A percentile compares a stretch with the other conserved stretches of the same genome.
These are phyloP conservation scores for Diaporthe ampelina DNA, from an alignment of 2,329 filamentous ascomycete genomes.

Conservation along the genomic window DNA sequence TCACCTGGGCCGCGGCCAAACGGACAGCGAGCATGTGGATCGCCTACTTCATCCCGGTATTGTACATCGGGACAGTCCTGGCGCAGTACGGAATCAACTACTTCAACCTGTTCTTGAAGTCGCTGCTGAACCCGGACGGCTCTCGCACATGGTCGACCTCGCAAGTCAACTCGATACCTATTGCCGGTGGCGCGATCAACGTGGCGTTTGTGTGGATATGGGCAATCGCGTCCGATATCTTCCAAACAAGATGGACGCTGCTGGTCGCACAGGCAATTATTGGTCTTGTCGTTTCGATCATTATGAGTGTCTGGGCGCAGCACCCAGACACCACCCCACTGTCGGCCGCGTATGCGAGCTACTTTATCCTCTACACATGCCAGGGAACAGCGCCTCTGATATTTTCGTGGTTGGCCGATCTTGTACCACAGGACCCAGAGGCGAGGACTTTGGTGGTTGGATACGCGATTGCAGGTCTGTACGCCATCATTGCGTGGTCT, in stretches of 20 bases:
- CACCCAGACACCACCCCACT: conserved; percentile 58
- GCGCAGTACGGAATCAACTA: conserved; percentile 62
- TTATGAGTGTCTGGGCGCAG: conserved; percentile 67
- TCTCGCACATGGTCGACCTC: conserved; percentile 57
- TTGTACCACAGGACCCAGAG: conserved; percentile 61
- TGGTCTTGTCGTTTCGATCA: conserved; percentile 61
- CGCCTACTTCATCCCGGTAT: conserved; percentile 59
- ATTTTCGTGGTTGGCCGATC: conserved; percentile 66
- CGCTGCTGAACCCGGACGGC: conserved; percentile 56
- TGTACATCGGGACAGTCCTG: conserved; percentile 61
- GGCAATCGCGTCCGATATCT: conserved; percentile 64
- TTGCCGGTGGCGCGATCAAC: conserved; percentile 62
- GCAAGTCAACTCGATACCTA: conserved; percentile 63
- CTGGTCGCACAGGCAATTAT: conserved; percentile 63
- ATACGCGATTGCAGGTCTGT: conserved; percentile 63
- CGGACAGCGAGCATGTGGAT: conserved; percentile 60
- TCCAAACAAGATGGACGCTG: conserved; percentile 64
- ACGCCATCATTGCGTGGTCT: conserved; percentile 65
- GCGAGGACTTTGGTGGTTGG: conserved; percentile 63
- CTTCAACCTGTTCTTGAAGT: conserved; percentile 59
- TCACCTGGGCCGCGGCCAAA: conserved; percentile 59
- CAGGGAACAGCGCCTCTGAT: conserved; percentile 66
- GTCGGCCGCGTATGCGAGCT: conserved; percentile 63
- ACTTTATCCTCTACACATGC: conserved; percentile 63
- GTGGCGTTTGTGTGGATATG: conserved; percentile 67